Evolutionary conservation across 305 asterid genomes (phyloP), one percentile per base, ranked within the genome.

Genomic region (Plantago rigida): DNA sequence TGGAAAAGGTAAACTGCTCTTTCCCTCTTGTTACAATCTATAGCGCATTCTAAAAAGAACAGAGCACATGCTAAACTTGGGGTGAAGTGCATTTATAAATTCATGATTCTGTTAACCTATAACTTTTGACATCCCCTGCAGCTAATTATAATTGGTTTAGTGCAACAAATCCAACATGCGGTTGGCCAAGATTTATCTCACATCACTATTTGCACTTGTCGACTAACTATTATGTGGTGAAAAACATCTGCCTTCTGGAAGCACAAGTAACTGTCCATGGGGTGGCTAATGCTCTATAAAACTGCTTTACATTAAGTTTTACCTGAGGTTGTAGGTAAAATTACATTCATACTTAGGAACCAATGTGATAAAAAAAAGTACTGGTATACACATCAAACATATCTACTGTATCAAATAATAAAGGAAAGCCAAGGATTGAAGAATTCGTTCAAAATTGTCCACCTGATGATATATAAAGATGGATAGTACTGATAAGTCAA

Each of bases 111-210:
- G 47, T 47, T 45, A 70, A 52, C 15, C 53, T 63, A 15, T 3
- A 53, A 67, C 17, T 22, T 44, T 51, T 10, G 45, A 19, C 5
- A 26, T 59, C 53, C 46, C 49, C 22, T 77, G 81, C 88, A 87
- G 95, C 65, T 59, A 82, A 63, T 17, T 66, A 76, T n/a, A n/a
- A n/a, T 41, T 87, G 88, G 95, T 87, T 80, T 79, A 75, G 78
- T 52, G 60, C 75, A 53, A 64, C 81, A 50, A 71, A 61, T 59
- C 41, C 74, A 1, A 60, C 64, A 14, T 62, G 75, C 13, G 94
- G 95, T n/a, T 84, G 91, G 91, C 79, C 79, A 58, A 78, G 84
- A 78, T 87, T 73, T 57, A 66, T 83, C 34, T 75, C 89, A 1
- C 62, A 64, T n/a, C 68, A 15, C 41, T 56, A 67, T 56, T 74